Evolutionary conservation across 768 basidiomycete genomes (phyloP), one percentile per base, ranked within the genome.

Genomic region (Melanogaster broomeanus): DNA sequence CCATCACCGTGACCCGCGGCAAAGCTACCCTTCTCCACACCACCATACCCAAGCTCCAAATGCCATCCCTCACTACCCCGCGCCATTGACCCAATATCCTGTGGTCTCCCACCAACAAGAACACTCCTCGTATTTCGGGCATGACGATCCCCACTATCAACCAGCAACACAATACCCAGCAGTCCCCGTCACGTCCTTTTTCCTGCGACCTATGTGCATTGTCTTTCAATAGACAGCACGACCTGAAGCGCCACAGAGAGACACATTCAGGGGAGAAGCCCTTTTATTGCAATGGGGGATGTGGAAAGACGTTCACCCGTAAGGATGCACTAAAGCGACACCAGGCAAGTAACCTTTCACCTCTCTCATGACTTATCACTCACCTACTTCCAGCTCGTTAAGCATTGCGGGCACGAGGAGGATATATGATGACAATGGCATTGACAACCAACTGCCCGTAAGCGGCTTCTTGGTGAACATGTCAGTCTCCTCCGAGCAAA

Each of bases 201-300:
- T 74, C 80, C 10, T 88, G 86, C 53, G 84, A 87, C 58, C 66
- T 90, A 56, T 93, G 90, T 65, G 78, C 88, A 11, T 67, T 91
- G 55, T 90, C 89, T 19, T 93, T 93, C 74, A 90, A 90, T 63
- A 82, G 90, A 39, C 87, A 89, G 65, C 90, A 93, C 64, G 90
- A 93, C 67, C 68, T 92, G 63, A 91, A 91, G 65, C 80, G 90
- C 31, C 90, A 93, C 70, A 77, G 86, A 56, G 88, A 91, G 60
- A 91, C 88, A 22, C 90, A 91, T 70, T 87, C 87, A 6, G 89
- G 89, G 33, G 89, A 91, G 68, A 91, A 90, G 66, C 89, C 90
- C 9, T 92, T 83, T 71, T 68, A 83, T 16, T 92, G 90, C 69
- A 90, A 90, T 59, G 88, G 87, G 12, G 87, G 86, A 39, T 92